Percentiles rank a stretch among this genome's conserved stretches.
Conservation (phyloP, 2,329 filamentous ascomycete species). For the Monascus ruber region DNA sequence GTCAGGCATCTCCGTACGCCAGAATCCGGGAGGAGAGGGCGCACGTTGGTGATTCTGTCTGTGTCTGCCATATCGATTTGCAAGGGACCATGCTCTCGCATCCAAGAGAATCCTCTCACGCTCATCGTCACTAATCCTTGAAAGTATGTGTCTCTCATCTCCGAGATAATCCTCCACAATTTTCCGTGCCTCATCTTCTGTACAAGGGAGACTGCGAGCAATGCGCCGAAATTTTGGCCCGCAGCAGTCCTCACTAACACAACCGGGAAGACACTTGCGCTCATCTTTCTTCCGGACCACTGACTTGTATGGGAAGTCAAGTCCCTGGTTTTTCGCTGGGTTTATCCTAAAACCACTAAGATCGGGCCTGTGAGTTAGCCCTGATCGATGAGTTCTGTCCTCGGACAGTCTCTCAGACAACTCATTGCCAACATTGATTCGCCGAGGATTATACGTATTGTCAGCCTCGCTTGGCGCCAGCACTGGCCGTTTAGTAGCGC, state of each 20-base stretch:
- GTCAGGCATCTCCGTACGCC: slow-evolving; percentile 77
- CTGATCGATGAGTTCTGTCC: slow-evolving; percentile 44
- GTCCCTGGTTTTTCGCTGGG: slow-evolving; percentile 56
- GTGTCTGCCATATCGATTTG: slow-evolving; percentile 67
- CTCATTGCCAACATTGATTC: not conserved
- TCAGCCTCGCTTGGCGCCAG: too few relatives aligned
- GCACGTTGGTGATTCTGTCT: slow-evolving; percentile 60
- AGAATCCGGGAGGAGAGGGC: slow-evolving; percentile 73
- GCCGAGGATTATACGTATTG: too few relatives aligned
- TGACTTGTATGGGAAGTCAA: slow-evolving; percentile 61
- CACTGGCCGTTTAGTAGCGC: not conserved
- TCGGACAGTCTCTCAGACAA: slow-evolving; percentile 10
- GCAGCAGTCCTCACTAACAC: slow-evolving; percentile 65
- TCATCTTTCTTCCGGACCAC: slow-evolving; percentile 60
- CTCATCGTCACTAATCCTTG: slow-evolving; percentile 47
- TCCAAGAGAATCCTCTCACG: slow-evolving; percentile 58
- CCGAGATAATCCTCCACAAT: slow-evolving; percentile 46
- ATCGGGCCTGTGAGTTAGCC: slow-evolving; percentile 45
- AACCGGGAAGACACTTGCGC: slow-evolving; percentile 61
- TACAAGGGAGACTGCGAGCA: slow-evolving; percentile 36
- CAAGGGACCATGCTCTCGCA: slow-evolving; percentile 61
- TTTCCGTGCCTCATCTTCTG: slow-evolving; percentile 15
- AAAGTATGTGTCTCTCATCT: slow-evolving; percentile 22
- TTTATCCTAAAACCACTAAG: slow-evolving; percentile 76
- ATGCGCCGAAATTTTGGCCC: slow-evolving; percentile 59